Conservation (phyloP, 495 filamentous ascomycete species). For the Pyronema domesticum region DNA sequence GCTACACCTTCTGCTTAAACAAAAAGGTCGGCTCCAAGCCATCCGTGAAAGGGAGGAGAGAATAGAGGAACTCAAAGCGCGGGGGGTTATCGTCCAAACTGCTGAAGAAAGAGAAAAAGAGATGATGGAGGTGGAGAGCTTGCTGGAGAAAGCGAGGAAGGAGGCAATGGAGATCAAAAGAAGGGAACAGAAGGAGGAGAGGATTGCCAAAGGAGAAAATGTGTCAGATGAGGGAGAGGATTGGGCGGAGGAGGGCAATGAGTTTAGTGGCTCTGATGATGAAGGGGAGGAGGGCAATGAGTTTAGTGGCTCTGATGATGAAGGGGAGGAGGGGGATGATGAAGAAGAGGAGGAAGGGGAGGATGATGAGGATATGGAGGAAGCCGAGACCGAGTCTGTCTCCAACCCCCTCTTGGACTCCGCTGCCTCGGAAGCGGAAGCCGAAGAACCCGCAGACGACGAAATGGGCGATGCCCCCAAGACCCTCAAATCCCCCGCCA, state of each 20-base stretch:
- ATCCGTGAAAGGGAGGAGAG: slow-evolving; percentile 57
- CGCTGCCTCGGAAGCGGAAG: slow-evolving; percentile 29
- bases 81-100: slow-evolving; percentile 68
- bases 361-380: slow-evolving; percentile 38
- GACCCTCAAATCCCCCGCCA: slow-evolving; percentile 23
- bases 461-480: not conserved
- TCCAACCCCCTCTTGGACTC: slow-evolving; percentile 25
- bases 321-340: slow-evolving; percentile 26
- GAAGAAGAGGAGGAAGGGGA: slow-evolving; percentile 18
- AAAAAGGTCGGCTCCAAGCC: slow-evolving; percentile 64
- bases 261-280: slow-evolving; percentile 27
- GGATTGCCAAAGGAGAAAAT: slow-evolving; percentile 37
- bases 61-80: slow-evolving; percentile 54
- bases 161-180: slow-evolving; percentile 66
- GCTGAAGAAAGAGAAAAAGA: slow-evolving; percentile 69
- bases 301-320: slow-evolving; percentile 33
- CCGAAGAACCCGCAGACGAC: slow-evolving; percentile 31
- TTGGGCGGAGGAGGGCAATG: slow-evolving; percentile 27
- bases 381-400: slow-evolving; percentile 48
- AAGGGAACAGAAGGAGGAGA: slow-evolving; percentile 52
- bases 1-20: slow-evolving; percentile 46
- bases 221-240: slow-evolving; percentile 48
- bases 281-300: slow-evolving; percentile 29
- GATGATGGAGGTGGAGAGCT: slow-evolving; percentile 64
- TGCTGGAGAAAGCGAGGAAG: slow-evolving; percentile 64